Percentiles rank a stretch among this genome's conserved stretches.
Evolutionary conservation across 2,329 filamentous ascomycete genomes (phyloP).

Genomic region (Fusarium sp.): DNA sequence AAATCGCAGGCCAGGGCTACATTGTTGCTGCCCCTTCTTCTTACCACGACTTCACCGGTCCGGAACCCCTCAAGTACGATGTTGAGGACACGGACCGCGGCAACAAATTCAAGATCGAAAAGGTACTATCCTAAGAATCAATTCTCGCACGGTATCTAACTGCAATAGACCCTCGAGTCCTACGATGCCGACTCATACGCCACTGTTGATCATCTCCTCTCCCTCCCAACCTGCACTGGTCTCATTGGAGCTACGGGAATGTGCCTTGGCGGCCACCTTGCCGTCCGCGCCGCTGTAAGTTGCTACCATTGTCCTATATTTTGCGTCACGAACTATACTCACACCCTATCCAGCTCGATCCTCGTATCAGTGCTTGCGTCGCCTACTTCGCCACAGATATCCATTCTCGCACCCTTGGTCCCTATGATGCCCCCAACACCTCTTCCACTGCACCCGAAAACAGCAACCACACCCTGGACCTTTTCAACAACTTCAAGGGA

Average conservation of each 20-base stretch:
- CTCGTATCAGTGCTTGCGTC: constrained; percentile 79
- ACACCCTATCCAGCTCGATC: constrained; percentile 68
- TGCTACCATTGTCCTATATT: neutral
- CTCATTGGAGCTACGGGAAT: constrained; percentile 85
- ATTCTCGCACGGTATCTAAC: neutral
- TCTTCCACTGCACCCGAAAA: constrained; percentile 51
- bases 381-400: constrained; percentile 96
- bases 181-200: constrained; percentile 85
- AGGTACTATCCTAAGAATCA: constrained; percentile 60
- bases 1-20: constrained; percentile 93
- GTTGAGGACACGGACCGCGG: constrained; percentile 88
- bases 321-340: neutral
- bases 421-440: constrained; percentile 61
- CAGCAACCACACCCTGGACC: constrained; percentile 66
- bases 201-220: constrained; percentile 77
- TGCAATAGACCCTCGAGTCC: constrained; percentile 78
- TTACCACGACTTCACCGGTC: constrained; percentile 93
- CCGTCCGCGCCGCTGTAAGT: constrained; percentile 67
- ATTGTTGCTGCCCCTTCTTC: constrained; percentile 91
- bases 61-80: constrained; percentile 87
- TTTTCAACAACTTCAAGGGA: constrained; percentile 76
- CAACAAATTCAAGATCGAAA: constrained; percentile 87
- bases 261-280: constrained; percentile 93
- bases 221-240: constrained; percentile 82
- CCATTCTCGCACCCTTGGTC: constrained; percentile 81